Conservation (phyloP, 73 alveolate genomes). For the Uronychia binucleata region DNA sequence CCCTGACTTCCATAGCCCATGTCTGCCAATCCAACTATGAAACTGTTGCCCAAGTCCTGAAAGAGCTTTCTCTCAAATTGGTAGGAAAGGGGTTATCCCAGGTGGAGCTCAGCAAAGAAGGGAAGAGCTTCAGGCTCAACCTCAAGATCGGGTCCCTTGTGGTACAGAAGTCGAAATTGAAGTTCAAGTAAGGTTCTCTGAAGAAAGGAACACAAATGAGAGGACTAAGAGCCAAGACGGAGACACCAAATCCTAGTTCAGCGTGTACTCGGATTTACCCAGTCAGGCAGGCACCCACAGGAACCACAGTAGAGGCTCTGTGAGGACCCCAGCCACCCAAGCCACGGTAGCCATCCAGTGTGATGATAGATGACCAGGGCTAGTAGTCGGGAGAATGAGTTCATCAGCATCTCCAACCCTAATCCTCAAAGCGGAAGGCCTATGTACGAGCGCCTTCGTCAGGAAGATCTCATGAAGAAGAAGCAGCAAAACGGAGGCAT, state of each 20-base stretch:
- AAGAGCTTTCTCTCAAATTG: not conserved
- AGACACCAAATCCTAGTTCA: not conserved
- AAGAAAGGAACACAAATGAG: not conserved
- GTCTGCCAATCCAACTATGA: slow-evolving; percentile 21
- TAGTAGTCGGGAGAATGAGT: not conserved
- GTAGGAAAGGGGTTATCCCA: not conserved
- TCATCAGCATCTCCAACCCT: slow-evolving; percentile 13
- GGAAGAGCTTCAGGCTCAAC: not conserved
- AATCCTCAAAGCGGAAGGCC: not conserved
- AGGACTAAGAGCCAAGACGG: not conserved
- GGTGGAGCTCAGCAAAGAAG: not conserved
- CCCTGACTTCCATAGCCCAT: not conserved
- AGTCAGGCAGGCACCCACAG: not conserved
- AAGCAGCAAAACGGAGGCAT: slow-evolving; percentile 4
- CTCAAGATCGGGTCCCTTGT: not conserved
- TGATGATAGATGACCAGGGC: not conserved
- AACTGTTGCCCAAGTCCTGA: not conserved
- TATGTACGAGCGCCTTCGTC: not conserved
- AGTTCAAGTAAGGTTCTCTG: not conserved
- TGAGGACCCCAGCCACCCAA: slow-evolving; percentile 24
- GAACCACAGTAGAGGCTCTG: slow-evolving; percentile 12
- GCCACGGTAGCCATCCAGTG: not conserved
- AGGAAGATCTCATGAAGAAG: not conserved
- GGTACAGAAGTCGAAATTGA: not conserved
- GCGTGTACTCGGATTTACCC: not conserved